Evolutionary conservation across 306 rosid species (phyloP), one percentile per base, ranked within the genome.

Genomic region (Crataegus laevigata): DNA sequence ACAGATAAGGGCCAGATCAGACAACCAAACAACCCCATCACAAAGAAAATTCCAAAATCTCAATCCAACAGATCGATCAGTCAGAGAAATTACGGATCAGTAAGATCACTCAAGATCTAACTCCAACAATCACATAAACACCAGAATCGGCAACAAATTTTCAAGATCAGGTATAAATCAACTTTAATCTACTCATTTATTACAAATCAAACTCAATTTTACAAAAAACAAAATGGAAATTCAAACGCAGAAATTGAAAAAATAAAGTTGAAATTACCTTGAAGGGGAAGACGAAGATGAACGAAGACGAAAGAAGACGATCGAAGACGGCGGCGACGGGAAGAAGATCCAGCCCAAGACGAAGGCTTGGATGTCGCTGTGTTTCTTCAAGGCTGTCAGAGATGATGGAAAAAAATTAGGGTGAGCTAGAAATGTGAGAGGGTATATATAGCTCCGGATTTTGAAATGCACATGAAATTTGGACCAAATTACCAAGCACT

Each of bases 391-490:
- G 29, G 38, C 10, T 67, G 22, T 13, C n/a, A 17, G 36, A 32
- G 66, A 29, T 43, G 57, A 75, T 10, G 70, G 70, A 40, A 69
- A 71, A 57, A 62, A 84, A 69, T 65, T 57, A 77, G 75, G 63
- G 67, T 47, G 70, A 10, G 62, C 52, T 18, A 19, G 70, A 19
- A 43, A 66, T 6, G 21, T 77, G 77, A 26, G 52, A 38, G 54
- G 36, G 43, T 71, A 36, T 84, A 80, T 70, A 78, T 72, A 81
- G 74, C 69, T 24, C 64, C n/a, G 71, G 58, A 26, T 51, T 71
- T 67, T n/a, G 70, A 76, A 76, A 85, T 79, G 84, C 75, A 81
- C 60, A 81, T 81, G 84, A 79, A 81, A 78, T 79, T 75, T 55
- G 34, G 71, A 40, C 78, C 82, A 79, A 79, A 77, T 78, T 67